Evolutionary conservation across 805 yeast species (phyloP), one percentile per base, ranked within the genome.

Genomic region (Candida schatavii): DNA sequence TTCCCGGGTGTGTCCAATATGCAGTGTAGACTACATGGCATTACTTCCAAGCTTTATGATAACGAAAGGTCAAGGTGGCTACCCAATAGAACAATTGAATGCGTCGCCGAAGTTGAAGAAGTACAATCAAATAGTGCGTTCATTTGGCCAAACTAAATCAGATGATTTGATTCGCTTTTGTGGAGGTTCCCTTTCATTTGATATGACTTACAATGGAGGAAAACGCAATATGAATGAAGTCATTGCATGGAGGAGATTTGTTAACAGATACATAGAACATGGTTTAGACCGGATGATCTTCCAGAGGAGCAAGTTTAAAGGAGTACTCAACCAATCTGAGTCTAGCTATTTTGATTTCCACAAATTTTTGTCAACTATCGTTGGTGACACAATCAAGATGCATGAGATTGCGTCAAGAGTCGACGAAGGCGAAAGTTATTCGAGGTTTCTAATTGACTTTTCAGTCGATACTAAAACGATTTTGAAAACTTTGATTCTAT

Each of bases 361-460:
- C 5, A 15, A 20, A 14, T 15, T 14, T 5, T 17, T 31, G 19
- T 55, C 69, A 1, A 46, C 48, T 4, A 41, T 65, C 11, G 51
- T 77, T 33, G 75, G 78, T 2, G 68, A 74, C 46, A 74, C 82
- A 0, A 70, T 84, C 20, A 68, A 75, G 19, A 77, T 81, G 72
- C 59, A 72, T 29, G 90, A 85, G 51, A 74, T 83, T 18, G 51
- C 82, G 0, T 68, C 81, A 1, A 70, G 90, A 54, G 54, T 73
- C n/a, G 72, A 74, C 14, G 72, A 68, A 2, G 43, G 37, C 6
- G 45, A 46, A 11, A 52, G 61, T 13, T 55, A 55, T 28, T 38
- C 49, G 4, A 42, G 45, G 7, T 66, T 66, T 38, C 41, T 66
- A 9, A 47, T 49, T 17, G 21, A 17, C 18, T 31, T 31, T 22